Percentiles rank a stretch among this genome's conserved stretches.
Conservation (phyloP, 2,329 filamentous ascomycete genomes). For the Bipolaris bicolor region DNA sequence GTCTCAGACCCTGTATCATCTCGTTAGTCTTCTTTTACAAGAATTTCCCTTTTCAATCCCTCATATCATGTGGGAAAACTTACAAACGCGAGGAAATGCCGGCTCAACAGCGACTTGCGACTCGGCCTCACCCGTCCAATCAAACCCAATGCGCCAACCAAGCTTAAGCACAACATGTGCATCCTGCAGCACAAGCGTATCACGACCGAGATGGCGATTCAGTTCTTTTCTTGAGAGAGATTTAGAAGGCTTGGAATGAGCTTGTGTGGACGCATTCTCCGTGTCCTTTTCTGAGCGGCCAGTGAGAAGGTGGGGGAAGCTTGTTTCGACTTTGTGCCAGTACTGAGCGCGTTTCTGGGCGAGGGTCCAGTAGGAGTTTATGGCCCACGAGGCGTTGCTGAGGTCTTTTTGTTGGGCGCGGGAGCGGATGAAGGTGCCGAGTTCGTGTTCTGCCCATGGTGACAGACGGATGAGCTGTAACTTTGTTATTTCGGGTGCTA, state of each 20-base stretch:
- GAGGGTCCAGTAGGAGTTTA: conserved; percentile 70
- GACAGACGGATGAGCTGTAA: conserved; percentile 64
- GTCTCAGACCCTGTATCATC: conserved; percentile 57
- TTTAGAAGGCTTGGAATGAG: conserved; percentile 20
- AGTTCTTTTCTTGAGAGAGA: conserved; percentile 54
- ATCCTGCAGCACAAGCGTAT: conserved; percentile 40
- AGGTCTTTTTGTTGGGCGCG: conserved; percentile 57
- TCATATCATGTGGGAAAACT: too few relatives aligned
- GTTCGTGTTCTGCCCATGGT: conserved; percentile 63
- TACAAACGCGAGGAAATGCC: conserved; percentile 67
- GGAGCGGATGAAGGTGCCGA: conserved; percentile 60
- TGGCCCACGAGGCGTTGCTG: conserved; percentile 67
- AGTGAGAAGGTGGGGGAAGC: conserved; percentile 49
- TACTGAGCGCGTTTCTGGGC: conserved; percentile 66
- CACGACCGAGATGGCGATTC: conserved; percentile 52
- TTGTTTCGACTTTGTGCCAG: conserved; percentile 63
- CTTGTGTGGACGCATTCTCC: conserved; percentile 25
- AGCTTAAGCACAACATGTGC: conserved; percentile 58
- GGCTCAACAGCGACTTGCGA: conserved; percentile 63
- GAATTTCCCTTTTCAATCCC: too few relatives aligned
- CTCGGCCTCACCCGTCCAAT: conserved; percentile 75
- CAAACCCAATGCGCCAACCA: conserved; percentile 69
- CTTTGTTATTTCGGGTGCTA: conserved; percentile 56
- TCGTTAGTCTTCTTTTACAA: too few relatives aligned
- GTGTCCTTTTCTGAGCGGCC: conserved; percentile 20